Percentiles rank a stretch among this genome's conserved stretches.
phyloP scores from a whole-genome alignment of 768 basidiomycete species.

The Hygrocybe punicea region DNA sequence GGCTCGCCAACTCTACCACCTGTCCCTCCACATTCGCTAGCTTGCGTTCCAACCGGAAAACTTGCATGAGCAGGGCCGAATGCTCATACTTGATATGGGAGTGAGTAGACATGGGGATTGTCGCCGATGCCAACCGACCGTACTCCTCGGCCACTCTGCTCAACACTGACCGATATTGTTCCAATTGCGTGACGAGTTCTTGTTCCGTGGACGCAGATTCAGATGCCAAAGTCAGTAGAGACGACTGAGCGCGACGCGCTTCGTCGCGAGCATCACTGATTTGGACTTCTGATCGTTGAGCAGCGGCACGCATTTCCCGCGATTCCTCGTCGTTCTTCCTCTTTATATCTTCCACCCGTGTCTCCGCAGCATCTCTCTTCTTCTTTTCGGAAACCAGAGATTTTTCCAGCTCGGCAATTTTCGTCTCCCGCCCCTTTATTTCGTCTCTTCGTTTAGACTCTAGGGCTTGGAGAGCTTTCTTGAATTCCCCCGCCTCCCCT shows the following conservation, averaged over 20 bases:
- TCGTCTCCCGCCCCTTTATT: conserved; percentile 48
- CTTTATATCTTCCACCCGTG: conserved; percentile 41
- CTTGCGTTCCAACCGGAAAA: conserved; percentile 61
- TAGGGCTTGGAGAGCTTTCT: conserved; percentile 45
- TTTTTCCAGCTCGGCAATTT: conserved; percentile 57
- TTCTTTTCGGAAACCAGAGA: conserved; percentile 47
- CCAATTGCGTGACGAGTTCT: conserved; percentile 48
- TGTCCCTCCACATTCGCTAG: conserved; percentile 66
- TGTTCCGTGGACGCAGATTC: conserved; percentile 41
- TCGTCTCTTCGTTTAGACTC: conserved; percentile 58
- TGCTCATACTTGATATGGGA: conserved; percentile 41
- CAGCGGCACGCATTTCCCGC: conserved; percentile 30
- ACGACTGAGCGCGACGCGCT: conserved; percentile 31
- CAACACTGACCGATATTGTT: conserved; percentile 47
- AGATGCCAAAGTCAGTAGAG: conserved; percentile 31
- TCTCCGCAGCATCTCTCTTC: conserved; percentile 48
- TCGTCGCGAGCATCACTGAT: conserved; percentile 39
- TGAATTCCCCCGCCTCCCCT: conserved; percentile 48
- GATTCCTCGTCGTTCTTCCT: conserved; percentile 43
- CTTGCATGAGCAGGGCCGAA: conserved; percentile 38
- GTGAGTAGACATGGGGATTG: conserved; percentile 39
- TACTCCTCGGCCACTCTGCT: conserved; percentile 52
- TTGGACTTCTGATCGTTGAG: conserved; percentile 34
- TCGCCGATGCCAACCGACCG: conserved; percentile 44
- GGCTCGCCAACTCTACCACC: conserved; percentile 58